Percentiles rank a stretch among this genome's conserved stretches.
phyloP scores from a whole-genome alignment of 352 stramenopile species.

The Pythium phragmiticola region DNA sequence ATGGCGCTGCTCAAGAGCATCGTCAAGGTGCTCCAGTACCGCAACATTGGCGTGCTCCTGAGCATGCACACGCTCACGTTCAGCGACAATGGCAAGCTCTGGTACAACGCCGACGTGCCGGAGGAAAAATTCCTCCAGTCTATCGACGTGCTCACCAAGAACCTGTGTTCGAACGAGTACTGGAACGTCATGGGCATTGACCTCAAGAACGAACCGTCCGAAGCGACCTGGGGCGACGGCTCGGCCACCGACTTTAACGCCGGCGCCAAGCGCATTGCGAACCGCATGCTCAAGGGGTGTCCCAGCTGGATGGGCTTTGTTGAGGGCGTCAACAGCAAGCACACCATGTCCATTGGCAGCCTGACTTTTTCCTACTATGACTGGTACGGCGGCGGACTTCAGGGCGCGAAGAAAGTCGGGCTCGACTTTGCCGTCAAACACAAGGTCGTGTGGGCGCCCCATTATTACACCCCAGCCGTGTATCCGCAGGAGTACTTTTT shows the following conservation, averaged over 20 bases:
- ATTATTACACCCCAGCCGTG: slow-evolving; percentile 73
- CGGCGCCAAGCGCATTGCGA: slow-evolving; percentile 46
- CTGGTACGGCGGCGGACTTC: slow-evolving; percentile 62
- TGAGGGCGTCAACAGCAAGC: slow-evolving; percentile 48
- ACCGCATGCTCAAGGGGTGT: slow-evolving; percentile 68
- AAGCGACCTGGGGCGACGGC: slow-evolving; percentile 53
- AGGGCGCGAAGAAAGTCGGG: slow-evolving; percentile 36
- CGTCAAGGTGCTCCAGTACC: slow-evolving; percentile 37
- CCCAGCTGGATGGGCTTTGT: slow-evolving; percentile 74
- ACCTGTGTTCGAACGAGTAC: slow-evolving; percentile 59
- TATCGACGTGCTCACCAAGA: slow-evolving; percentile 39
- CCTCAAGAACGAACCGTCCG: slow-evolving; percentile 61
- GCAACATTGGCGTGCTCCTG: slow-evolving; percentile 44
- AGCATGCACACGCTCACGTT: slow-evolving; percentile 40
- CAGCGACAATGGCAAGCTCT: slow-evolving; percentile 32
- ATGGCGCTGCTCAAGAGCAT: slow-evolving; percentile 43
- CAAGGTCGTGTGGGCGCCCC: slow-evolving; percentile 75
- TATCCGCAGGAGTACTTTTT: slow-evolving; percentile 69
- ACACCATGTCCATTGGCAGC: slow-evolving; percentile 48
- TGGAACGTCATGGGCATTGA: slow-evolving; percentile 80
- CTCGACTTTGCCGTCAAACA: slow-evolving; percentile 52
- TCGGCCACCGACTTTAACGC: slow-evolving; percentile 44
- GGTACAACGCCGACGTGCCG: slow-evolving; percentile 30
- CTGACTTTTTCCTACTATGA: slow-evolving; percentile 57
- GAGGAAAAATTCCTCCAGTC: slow-evolving; percentile 32